These are phyloP conservation scores for Neonectria punicea DNA, from an alignment of 2,329 filamentous ascomycete genomes.

Conservation along the genomic window DNA sequence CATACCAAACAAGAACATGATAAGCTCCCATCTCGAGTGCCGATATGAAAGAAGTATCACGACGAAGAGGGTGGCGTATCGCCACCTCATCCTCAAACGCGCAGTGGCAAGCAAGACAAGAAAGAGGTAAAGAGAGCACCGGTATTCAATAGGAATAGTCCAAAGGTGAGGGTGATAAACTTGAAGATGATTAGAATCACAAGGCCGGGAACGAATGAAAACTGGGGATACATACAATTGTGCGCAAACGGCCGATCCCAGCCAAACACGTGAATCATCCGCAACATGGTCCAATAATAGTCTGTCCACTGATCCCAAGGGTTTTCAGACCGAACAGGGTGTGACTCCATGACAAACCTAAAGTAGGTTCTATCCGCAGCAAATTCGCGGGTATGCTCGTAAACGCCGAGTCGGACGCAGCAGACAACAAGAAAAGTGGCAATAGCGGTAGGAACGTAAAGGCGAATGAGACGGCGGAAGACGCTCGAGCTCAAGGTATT, in stretches of 20 bases:
- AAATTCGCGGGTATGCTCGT: conserved; percentile 60
- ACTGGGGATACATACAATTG: conserved; percentile 48
- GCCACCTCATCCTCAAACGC: conserved; percentile 53
- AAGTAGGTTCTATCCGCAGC: conserved; percentile 55
- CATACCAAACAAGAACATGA: conserved; percentile 66
- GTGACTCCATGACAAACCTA: conserved; percentile 27
- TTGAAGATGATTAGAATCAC: conserved; percentile 34
- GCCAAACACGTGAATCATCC: conserved; percentile 62
- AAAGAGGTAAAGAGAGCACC: conserved; percentile 67
- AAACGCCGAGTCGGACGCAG: conserved; percentile 57
- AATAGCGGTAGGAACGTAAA: conserved; percentile 62
- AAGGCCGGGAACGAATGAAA: neutral
- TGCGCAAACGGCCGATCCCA: conserved; percentile 61
- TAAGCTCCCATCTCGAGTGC: conserved; percentile 63
- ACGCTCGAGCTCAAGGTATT: conserved; percentile 59
- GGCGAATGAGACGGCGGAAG: conserved; percentile 62
- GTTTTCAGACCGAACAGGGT: conserved; percentile 4
- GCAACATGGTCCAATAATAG: conserved; percentile 53
- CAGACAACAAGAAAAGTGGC: conserved; percentile 61
- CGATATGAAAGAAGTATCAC: conserved; percentile 58
- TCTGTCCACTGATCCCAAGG: conserved; percentile 13
- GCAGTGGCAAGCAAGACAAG: conserved; percentile 62
- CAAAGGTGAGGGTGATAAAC: conserved; percentile 69
- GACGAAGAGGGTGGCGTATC: conserved; percentile 55
- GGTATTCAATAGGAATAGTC: conserved; percentile 71